These are phyloP conservation scores for Trichothecium roseum DNA, from an alignment of 2,329 filamentous ascomycete genomes.

Conservation along the genomic window DNA sequence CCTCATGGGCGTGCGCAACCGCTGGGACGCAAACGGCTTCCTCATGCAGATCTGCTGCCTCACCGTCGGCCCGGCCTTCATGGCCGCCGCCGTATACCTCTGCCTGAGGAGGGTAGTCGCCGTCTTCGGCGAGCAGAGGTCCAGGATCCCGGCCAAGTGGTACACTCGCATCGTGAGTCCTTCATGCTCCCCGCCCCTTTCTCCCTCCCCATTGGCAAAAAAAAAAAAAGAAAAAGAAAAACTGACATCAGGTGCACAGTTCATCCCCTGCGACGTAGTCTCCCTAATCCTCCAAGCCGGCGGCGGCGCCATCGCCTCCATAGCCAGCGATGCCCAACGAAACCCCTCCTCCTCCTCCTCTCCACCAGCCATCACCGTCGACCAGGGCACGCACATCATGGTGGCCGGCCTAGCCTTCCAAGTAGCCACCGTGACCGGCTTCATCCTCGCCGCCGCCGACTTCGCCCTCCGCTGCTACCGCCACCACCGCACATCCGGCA, in stretches of 20 bases:
- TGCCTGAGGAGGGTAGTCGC: slow-evolving; percentile 38
- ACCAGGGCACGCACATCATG: slow-evolving; percentile 45
- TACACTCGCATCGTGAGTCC: slow-evolving; percentile 21
- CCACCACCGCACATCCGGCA: too few species aligned
- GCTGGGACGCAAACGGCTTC: slow-evolving; percentile 42
- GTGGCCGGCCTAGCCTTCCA: slow-evolving; percentile 40
- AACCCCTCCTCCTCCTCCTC: too few species aligned
- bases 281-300: slow-evolving; percentile 39
- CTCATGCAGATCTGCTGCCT: slow-evolving; percentile 33
- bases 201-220: too few species aligned
- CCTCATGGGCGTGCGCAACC: slow-evolving; percentile 41
- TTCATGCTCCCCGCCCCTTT: too few species aligned
- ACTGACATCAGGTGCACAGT: too few species aligned
- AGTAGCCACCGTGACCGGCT: too few species aligned
- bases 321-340: slow-evolving; percentile 14
- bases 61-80: slow-evolving; percentile 53
- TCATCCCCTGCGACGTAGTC: slow-evolving; percentile 37
- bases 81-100: slow-evolving; percentile 53
- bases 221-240: too few species aligned
- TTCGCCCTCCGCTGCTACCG: background rate
- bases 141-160: slow-evolving; percentile 18
- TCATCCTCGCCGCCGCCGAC: background rate
- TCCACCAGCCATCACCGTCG: too few species aligned
- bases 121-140: slow-evolving; percentile 27
- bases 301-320: slow-evolving; percentile 32